These are phyloP conservation scores for Fusarium sp. DNA, from an alignment of 2,329 filamentous ascomycete genomes.

Conservation along the genomic window DNA sequence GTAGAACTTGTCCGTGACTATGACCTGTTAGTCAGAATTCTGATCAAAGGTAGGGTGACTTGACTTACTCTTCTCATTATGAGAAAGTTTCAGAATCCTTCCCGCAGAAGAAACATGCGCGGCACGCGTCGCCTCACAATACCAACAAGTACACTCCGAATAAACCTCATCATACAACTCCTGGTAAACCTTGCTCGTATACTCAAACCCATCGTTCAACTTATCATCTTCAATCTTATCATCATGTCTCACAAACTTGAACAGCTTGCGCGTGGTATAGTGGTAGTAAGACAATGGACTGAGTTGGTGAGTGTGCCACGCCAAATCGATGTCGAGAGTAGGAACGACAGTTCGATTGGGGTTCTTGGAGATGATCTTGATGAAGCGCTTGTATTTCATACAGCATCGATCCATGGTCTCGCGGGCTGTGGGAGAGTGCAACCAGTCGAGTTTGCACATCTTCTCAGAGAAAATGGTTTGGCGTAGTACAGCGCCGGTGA, in stretches of 20 bases:
- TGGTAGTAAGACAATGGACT: conserved; percentile 71
- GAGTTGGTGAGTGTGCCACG: conserved; percentile 86
- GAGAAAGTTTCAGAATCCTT: conserved; percentile 59
- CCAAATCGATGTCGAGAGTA: conserved; percentile 79
- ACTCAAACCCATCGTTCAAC: conserved; percentile 75
- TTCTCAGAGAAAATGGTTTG: conserved; percentile 77
- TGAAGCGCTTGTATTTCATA: conserved; percentile 73
- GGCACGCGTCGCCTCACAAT: conserved; percentile 72
- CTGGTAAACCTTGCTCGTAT: conserved; percentile 78
- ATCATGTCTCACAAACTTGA: conserved; percentile 80
- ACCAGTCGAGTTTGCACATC: conserved; percentile 82
- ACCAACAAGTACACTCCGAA: conserved; percentile 84
- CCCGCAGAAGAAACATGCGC: conserved; percentile 62
- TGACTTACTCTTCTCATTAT: conserved; percentile 56
- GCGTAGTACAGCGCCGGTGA: conserved; percentile 72
- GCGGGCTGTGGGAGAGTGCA: conserved; percentile 74
- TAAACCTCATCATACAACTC: conserved; percentile 74
- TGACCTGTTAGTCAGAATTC: neutral
- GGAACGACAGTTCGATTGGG: conserved; percentile 68
- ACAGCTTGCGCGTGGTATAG: conserved; percentile 62
- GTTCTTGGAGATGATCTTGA: conserved; percentile 66
- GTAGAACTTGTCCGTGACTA: conserved; percentile 58
- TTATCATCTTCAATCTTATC: conserved; percentile 81
- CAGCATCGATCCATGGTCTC: conserved; percentile 74
- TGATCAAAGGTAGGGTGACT: neutral